Conservation (phyloP, 1,284 basidiomycete species). For the Phylloporus gajari region DNA sequence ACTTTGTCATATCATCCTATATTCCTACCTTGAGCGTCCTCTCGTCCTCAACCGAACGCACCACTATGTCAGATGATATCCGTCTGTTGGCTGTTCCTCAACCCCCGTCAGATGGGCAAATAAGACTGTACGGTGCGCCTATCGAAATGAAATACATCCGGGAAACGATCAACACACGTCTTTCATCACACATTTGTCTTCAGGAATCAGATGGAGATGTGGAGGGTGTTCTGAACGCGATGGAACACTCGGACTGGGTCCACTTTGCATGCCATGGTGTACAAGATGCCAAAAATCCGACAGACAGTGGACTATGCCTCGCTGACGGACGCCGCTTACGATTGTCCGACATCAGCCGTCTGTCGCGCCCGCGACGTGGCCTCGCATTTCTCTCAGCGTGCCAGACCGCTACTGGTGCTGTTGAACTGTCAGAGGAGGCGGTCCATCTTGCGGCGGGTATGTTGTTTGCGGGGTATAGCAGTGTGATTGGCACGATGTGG, state of each 20-base stretch:
- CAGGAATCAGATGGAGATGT: not conserved
- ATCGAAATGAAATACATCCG: too few relatives aligned
- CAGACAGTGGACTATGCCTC: not conserved
- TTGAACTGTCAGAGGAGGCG: constrained; percentile 8
- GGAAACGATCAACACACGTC: too few relatives aligned
- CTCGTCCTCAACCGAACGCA: too few relatives aligned
- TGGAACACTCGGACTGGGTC: constrained; percentile 9
- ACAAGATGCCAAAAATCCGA: not conserved
- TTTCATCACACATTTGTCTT: too few relatives aligned
- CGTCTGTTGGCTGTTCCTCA: too few relatives aligned
- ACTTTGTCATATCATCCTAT: too few relatives aligned
- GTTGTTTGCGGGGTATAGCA: constrained; percentile 7
- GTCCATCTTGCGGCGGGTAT: constrained; percentile 8
- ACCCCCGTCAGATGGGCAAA: too few relatives aligned
- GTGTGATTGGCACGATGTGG: constrained; percentile 15
- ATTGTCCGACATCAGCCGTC: constrained; percentile 1
- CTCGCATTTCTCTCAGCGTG: constrained; percentile 14
- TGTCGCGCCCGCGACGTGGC: constrained; percentile 4
- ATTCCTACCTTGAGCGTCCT: too few relatives aligned
- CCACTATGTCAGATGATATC: too few relatives aligned
- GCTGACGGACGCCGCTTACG: not conserved
- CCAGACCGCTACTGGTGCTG: constrained; percentile 7
- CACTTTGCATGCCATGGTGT: constrained; percentile 7
- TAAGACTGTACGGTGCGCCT: too few relatives aligned
- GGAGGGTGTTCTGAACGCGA: not conserved